A percentile compares a stretch with the other conserved stretches of the same genome.
Evolutionary conservation across 768 basidiomycete species (phyloP).

Genomic region (Tricholoma matsutake): DNA sequence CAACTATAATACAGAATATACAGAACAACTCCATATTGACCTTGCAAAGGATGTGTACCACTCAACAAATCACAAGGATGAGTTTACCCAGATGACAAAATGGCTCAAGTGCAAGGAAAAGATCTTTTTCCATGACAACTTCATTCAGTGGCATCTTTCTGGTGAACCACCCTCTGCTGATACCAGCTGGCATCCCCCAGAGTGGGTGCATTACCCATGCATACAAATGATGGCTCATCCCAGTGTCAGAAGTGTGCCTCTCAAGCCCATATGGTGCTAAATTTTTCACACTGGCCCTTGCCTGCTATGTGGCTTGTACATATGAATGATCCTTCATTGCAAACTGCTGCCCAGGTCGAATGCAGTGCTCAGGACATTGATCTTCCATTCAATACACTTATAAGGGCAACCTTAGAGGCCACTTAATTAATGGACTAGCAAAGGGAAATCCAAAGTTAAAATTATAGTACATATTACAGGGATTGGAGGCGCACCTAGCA

Average conservation of each 20-base stretch:
- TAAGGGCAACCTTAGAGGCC: no score
- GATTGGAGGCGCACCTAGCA: no score
- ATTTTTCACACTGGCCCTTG: constrained; percentile 21
- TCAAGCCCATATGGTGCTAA: constrained; percentile 25
- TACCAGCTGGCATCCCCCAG: constrained; percentile 6
- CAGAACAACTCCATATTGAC: constrained; percentile 18
- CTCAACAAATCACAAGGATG: constrained; percentile 23
- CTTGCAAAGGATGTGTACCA: constrained; percentile 11
- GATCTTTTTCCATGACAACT: neutral
- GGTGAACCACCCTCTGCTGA: neutral
- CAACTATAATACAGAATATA: constrained; percentile 25
- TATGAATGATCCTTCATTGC: constrained; percentile 14
- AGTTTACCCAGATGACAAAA: constrained; percentile 26
- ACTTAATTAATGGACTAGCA: no score
- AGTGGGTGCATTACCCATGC: constrained; percentile 5
- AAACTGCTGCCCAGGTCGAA: constrained; percentile 14
- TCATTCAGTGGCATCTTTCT: no score
- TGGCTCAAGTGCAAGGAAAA: constrained; percentile 20
- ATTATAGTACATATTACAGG: no score
- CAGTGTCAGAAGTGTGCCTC: constrained; percentile 17
- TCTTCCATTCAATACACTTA: constrained; percentile 22
- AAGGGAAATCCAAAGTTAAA: no score
- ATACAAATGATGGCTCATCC: constrained; percentile 25
- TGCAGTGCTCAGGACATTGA: constrained; percentile 3
- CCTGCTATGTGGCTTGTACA: no score